Evolutionary conservation across 108 stramenopile species (phyloP).

Genomic region (Mediolabrus comicus): DNA sequence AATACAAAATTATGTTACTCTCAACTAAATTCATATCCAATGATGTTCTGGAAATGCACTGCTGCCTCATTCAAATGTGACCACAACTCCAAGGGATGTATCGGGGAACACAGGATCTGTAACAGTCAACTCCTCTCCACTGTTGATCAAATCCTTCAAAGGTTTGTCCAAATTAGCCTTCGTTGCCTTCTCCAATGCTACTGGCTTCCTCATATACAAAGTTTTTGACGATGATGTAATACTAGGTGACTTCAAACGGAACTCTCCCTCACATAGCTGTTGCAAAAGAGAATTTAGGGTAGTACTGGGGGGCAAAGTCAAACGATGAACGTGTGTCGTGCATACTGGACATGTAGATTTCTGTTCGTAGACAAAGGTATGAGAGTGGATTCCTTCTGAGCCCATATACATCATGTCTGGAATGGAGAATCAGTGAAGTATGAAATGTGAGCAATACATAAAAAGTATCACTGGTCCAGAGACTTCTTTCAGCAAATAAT

Average conservation of each 20-base stretch:
- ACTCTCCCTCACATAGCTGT: conserved; percentile 65
- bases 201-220: conserved; percentile 94
- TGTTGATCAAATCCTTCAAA: conserved; percentile 72
- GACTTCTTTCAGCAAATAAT: neutral
- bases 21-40: neutral
- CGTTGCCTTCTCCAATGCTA: conserved; percentile 83
- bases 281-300: conserved; percentile 84
- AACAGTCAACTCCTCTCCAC: conserved; percentile 89
- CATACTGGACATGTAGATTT: conserved; percentile 92
- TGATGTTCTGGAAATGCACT: neutral
- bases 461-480: neutral
- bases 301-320: conserved; percentile 44
- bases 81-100: conserved; percentile 43
- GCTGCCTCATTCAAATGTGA: conserved; percentile 35
- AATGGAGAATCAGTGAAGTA: neutral
- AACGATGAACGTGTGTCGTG: conserved; percentile 53
- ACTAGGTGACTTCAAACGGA: conserved; percentile 87
- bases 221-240: conserved; percentile 71
- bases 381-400: conserved; percentile 76
- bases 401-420: conserved; percentile 92
- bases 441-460: conserved; percentile 26
- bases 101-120: conserved; percentile 82
- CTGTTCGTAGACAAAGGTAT: conserved; percentile 89
- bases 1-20: too few species aligned
- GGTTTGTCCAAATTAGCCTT: conserved; percentile 87